Evolutionary conservation across 371 early-diverging fungal genomes (phyloP).

Genomic region (Circinella umbellata): DNA sequence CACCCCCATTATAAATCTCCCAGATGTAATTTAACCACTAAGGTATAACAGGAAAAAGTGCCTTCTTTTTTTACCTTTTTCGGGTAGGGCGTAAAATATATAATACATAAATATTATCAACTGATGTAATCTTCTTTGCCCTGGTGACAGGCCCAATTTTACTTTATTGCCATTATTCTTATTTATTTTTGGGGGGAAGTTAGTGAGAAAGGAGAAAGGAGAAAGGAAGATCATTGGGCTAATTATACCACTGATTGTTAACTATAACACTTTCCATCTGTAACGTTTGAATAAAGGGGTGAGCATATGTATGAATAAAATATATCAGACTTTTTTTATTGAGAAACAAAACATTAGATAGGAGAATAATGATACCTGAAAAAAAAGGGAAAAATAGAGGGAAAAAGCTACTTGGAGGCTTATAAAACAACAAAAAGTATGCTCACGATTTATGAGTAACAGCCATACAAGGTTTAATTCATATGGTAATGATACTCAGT

Average conservation of each 20-base stretch:
- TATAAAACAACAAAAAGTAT: no score
- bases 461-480: neutral
- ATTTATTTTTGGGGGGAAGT: no score
- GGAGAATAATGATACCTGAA: neutral
- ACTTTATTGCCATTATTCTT: neutral
- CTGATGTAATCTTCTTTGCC: slow-evolving; percentile 11
- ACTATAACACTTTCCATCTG: no score
- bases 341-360: no score
- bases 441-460: neutral
- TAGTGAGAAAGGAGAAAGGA: neutral
- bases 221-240: no score
- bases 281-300: no score
- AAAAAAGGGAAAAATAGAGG: neutral
- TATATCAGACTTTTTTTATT: no score
- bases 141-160: slow-evolving; percentile 7
- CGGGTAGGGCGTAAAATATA: neutral
- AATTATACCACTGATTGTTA: no score
- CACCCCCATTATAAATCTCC: no score
- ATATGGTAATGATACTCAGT: neutral
- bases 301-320: no score
- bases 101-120: neutral
- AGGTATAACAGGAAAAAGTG: no score
- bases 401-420: neutral
- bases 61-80: neutral
- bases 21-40: no score